Evolutionary conservation across 2,329 filamentous ascomycete genomes (phyloP).

Genomic region (Microdochium bolleyi): DNA sequence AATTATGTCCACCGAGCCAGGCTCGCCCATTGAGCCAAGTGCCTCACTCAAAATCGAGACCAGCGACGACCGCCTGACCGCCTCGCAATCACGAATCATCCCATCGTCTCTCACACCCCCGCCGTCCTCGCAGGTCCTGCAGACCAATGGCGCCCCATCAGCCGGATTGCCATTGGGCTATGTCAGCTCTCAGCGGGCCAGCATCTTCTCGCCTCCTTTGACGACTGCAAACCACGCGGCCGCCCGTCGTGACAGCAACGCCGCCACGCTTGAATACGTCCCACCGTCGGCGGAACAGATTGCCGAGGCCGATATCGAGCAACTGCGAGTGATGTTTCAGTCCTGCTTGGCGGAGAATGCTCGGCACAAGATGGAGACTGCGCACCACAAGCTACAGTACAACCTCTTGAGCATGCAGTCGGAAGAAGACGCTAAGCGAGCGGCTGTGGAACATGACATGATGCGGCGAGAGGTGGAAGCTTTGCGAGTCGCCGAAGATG

Average conservation of each 20-base stretch:
- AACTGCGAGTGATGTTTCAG: conserved; percentile 49
- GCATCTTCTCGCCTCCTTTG: conserved; percentile 45
- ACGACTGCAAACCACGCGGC: conserved; percentile 28
- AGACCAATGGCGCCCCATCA: conserved; percentile 13
- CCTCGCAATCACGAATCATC: conserved; percentile 33
- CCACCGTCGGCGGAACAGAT: conserved; percentile 42
- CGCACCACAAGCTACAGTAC: conserved; percentile 86
- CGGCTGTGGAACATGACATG: conserved; percentile 87
- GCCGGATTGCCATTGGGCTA: conserved; percentile 20
- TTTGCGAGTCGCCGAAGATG: conserved; percentile 65
- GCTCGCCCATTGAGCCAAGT: conserved; percentile 41
- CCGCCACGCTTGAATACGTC: conserved; percentile 30
- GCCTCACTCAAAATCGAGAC: conserved; percentile 41
- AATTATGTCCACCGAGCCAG: conserved; percentile 50
- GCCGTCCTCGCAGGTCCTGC: conserved; percentile 42
- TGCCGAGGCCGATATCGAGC: conserved; percentile 42
- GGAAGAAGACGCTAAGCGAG: conserved; percentile 75
- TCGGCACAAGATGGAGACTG: conserved; percentile 68
- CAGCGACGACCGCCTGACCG: conserved; percentile 34
- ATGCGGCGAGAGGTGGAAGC: conserved; percentile 82
- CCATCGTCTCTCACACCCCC: conserved; percentile 52
- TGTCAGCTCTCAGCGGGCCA: conserved; percentile 34
- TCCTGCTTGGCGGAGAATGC: conserved; percentile 47
- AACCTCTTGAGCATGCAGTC: conserved; percentile 78
- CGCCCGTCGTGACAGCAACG: conserved; percentile 17